Evolutionary conservation across 1,284 basidiomycete species (phyloP).

Genomic region (Pseudozyma thailandica): DNA sequence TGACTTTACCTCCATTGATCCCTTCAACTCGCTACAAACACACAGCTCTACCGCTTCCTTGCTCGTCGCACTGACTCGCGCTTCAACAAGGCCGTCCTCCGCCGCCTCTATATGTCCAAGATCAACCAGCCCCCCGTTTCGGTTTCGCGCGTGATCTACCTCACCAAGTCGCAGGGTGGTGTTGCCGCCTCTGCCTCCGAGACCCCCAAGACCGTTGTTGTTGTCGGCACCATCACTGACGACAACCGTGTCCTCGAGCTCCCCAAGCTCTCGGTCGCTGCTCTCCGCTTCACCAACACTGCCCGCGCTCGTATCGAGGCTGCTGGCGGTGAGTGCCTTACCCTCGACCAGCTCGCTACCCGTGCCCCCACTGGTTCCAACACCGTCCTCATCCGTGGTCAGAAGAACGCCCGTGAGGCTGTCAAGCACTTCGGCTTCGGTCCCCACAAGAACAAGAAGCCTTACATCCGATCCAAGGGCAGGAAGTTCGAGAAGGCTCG

Average conservation of each 20-base stretch:
- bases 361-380: slow-evolving; percentile 93
- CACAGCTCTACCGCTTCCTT: slow-evolving; percentile 96
- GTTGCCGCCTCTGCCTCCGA: slow-evolving; percentile 65
- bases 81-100: slow-evolving; percentile 99
- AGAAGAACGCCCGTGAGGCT: slow-evolving; percentile 91
- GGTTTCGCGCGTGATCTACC: slow-evolving; percentile 66
- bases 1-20: slow-evolving; percentile 3
- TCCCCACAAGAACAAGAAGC: slow-evolving; percentile 79
- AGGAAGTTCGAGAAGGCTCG: slow-evolving; percentile 80
- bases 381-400: slow-evolving; percentile 90
- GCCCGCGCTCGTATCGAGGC: slow-evolving; percentile 94
- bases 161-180: slow-evolving; percentile 66
- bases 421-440: slow-evolving; percentile 87
- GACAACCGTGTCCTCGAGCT: slow-evolving; percentile 88
- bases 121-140: slow-evolving; percentile 97
- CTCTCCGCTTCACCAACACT: slow-evolving; percentile 90
- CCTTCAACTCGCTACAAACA: neutral
- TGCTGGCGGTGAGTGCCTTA: slow-evolving; percentile 92
- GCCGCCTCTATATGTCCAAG: slow-evolving; percentile 95
- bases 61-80: slow-evolving; percentile 93
- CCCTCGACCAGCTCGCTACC: slow-evolving; percentile 95
- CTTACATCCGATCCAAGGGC: slow-evolving; percentile 91
- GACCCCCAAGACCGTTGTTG: slow-evolving; percentile 81
- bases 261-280: slow-evolving; percentile 93
- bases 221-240: slow-evolving; percentile 93